A percentile compares a stretch with the other conserved stretches of the same genome.
phyloP scores from a whole-genome alignment of 2,329 filamentous ascomycete genomes.

The Gaeumannomyces sp. region DNA sequence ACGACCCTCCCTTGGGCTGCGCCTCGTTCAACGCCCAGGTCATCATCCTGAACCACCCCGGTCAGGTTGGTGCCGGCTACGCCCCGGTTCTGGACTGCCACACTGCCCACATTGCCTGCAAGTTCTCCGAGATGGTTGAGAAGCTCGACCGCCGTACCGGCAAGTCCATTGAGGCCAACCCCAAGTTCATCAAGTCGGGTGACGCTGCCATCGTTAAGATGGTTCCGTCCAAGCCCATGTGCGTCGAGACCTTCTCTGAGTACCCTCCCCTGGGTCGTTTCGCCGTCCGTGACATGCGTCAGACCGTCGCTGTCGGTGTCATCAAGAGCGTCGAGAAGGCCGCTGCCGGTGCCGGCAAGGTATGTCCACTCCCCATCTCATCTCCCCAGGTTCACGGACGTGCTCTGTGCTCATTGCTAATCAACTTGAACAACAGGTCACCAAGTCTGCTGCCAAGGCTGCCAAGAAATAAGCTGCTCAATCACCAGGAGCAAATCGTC shows the following conservation, averaged over 20 bases:
- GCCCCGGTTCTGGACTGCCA: constrained; percentile 99
- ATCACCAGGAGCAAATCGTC: constrained; percentile 13
- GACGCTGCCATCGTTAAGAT: constrained; percentile 99
- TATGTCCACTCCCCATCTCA: constrained; percentile 26
- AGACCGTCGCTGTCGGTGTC: constrained; percentile 89
- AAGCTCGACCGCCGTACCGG: constrained; percentile 99
- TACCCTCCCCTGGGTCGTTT: constrained; percentile 99
- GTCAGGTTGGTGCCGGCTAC: constrained; percentile 98
- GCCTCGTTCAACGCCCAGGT: constrained; percentile 99
- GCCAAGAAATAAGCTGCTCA: constrained; percentile 60
- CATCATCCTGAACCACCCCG: constrained; percentile 99
- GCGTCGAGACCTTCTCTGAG: constrained; percentile 99
- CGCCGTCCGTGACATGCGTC: constrained; percentile 98
- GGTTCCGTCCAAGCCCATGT: constrained; percentile 99
- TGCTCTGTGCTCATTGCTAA: constrained; percentile 5
- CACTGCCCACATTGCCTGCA: constrained; percentile 99
- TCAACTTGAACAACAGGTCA: constrained; percentile 33
- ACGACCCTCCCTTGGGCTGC: constrained; percentile 84
- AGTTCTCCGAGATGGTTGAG: constrained; percentile 98
- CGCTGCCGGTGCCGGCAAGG: constrained; percentile 51
- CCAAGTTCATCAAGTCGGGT: constrained; percentile 99
- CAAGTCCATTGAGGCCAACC: constrained; percentile 84
- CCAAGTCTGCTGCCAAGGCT: constrained; percentile 68
- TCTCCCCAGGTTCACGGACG: not conserved
- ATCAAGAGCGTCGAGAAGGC: constrained; percentile 81